Evolutionary conservation across 2,329 filamentous ascomycete genomes (phyloP).

Genomic region (Ceratocystis diversiconidia): DNA sequence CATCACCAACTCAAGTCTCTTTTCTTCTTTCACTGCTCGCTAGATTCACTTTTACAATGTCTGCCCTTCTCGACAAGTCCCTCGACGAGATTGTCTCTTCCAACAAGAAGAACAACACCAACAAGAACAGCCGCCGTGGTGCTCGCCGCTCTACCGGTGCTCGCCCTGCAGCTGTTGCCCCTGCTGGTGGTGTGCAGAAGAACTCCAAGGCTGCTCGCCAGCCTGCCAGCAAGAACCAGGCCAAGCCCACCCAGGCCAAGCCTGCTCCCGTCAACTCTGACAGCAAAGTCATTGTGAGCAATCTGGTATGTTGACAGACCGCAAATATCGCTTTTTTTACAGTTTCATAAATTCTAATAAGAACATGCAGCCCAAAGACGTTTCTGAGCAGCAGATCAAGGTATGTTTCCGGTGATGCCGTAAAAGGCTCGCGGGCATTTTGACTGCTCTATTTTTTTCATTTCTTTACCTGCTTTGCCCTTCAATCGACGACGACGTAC

Average conservation of each 20-base stretch:
- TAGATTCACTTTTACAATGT: slow-evolving; percentile 45
- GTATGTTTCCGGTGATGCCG: slow-evolving; percentile 85
- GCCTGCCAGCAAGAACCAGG: slow-evolving; percentile 31
- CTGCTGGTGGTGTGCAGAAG: slow-evolving; percentile 79
- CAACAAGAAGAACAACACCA: slow-evolving; percentile 44
- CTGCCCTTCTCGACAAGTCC: slow-evolving; percentile 90
- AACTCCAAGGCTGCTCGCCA: slow-evolving; percentile 47
- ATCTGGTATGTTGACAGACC: slow-evolving; percentile 55
- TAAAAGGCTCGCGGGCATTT: slow-evolving; percentile 18
- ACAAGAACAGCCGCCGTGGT: slow-evolving; percentile 41
- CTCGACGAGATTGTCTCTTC: slow-evolving; percentile 93
- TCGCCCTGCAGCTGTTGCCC: slow-evolving; percentile 46
- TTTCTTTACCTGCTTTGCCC: slow-evolving; percentile 13
- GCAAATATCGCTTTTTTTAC: not conserved
- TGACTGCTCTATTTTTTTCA: slow-evolving; percentile 18
- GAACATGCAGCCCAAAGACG: slow-evolving; percentile 66
- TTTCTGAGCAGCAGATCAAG: slow-evolving; percentile 96
- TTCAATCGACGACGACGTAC: slow-evolving; percentile 14
- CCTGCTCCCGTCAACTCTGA: slow-evolving; percentile 49
- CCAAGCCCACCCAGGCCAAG: slow-evolving; percentile 41
- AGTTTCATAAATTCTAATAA: slow-evolving; percentile 32
- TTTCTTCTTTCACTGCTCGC: slow-evolving; percentile 16
- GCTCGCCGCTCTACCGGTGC: slow-evolving; percentile 36
- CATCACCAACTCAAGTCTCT: slow-evolving; percentile 3
- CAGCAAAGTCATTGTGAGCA: slow-evolving; percentile 97